These are phyloP conservation scores for Inga laurina DNA, from an alignment of 306 rosid genomes.

Conservation along the genomic window DNA sequence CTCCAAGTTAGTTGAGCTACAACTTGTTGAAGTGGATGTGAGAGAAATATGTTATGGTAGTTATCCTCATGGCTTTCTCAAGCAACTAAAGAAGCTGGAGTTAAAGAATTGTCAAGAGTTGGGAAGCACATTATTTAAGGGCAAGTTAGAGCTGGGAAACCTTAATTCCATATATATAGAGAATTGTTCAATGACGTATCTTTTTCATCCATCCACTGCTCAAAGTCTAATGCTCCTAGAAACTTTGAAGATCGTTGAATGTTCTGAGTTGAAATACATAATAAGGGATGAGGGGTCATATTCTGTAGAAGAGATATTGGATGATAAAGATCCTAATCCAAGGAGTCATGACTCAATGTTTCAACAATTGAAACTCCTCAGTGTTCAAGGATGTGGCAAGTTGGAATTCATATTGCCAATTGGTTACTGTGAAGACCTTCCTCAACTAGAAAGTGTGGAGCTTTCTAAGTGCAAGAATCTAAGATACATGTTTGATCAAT, in stretches of 20 bases:
- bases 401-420: constrained; percentile 29
- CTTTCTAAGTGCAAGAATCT: background rate
- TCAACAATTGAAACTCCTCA: constrained; percentile 20
- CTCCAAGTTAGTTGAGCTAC: too few relatives aligned
- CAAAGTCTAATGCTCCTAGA: background rate
- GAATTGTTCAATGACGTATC: background rate
- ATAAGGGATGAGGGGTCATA: background rate
- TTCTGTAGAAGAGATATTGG: background rate
- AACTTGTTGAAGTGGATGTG: too few relatives aligned
- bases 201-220: background rate
- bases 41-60: too few relatives aligned
- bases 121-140: background rate
- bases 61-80: background rate
- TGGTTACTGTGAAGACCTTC: constrained; percentile 23
- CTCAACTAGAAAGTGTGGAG: constrained; percentile 14
- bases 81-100: background rate
- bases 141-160: background rate
- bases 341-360: too few relatives aligned
- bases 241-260: background rate
- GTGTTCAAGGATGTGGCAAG: background rate
- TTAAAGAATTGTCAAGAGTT: background rate
- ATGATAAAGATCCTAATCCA: background rate
- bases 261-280: background rate
- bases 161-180: background rate
- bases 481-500: constrained; percentile 26